Evolutionary conservation across 2,329 filamentous ascomycete species (phyloP).

Genomic region (Aureobasidium sp.): DNA sequence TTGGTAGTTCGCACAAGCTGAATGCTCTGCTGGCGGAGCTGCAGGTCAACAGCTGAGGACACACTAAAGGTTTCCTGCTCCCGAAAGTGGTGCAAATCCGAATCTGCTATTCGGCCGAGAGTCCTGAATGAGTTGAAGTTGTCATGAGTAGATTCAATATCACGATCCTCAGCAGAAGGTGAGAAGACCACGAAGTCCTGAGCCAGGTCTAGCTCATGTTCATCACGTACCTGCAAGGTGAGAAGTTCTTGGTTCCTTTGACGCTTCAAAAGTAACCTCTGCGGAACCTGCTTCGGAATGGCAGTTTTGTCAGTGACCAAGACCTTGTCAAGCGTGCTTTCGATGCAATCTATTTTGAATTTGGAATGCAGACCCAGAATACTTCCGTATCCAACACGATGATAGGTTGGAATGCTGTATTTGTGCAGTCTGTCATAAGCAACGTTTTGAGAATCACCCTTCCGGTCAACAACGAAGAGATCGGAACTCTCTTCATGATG

Average conservation of each 20-base stretch:
- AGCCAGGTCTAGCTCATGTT: constrained; percentile 2
- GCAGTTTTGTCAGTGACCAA: constrained; percentile 1
- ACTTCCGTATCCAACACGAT: constrained; percentile 59
- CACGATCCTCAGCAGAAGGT: constrained; percentile 5
- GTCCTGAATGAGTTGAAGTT: neutral
- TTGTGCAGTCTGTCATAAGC: constrained; percentile 68
- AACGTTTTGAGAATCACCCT: constrained; percentile 69
- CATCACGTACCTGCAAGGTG: neutral
- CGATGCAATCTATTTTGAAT: constrained; percentile 60
- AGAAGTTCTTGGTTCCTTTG: constrained; percentile 42
- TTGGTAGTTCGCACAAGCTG: constrained; percentile 59
- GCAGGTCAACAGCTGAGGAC: constrained; percentile 20
- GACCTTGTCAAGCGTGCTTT: constrained; percentile 45
- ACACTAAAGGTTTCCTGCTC: neutral
- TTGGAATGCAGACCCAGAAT: constrained; percentile 59
- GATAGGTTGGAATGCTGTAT: constrained; percentile 64
- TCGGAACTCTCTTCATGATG: constrained; percentile 17
- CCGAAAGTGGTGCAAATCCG: neutral
- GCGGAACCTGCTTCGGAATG: constrained; percentile 25
- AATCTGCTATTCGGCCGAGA: neutral
- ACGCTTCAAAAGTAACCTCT: constrained; percentile 32
- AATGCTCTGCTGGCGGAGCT: constrained; percentile 47
- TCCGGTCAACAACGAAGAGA: constrained; percentile 60
- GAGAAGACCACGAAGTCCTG: constrained; percentile 3
- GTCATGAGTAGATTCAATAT: neutral